Base-by-base conservation (phyloP, 768 basidiomycete species). In the Artomyces pyxidatus region DNA sequence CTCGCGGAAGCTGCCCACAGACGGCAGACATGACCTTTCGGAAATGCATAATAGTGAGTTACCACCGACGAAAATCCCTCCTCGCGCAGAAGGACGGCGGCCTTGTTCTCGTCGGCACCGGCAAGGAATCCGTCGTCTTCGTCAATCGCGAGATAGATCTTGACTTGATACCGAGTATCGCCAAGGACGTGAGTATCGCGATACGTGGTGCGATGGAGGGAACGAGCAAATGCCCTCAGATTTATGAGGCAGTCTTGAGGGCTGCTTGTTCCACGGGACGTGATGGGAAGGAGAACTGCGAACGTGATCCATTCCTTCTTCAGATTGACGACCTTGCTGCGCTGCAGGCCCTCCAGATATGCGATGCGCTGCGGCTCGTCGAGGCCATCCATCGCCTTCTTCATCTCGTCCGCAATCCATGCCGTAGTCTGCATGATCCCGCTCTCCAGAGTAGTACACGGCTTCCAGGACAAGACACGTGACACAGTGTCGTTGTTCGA, bases 231-330 rank as follows among this genome's bases (percentile, higher is more conserved):
- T 0, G 10, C 37, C 3, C 45, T 22, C 5, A 82, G 70, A 29
- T 72, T 65, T 3, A 58, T 52, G 6, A 80, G 62, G 48, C 78
- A 80, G 30, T 66, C 57, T 0, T 53, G 49, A 0, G 69, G 69
- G 4, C 60, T 51, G 2, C 50, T 26, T 0, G 60, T 59, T 4
- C 75, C 72, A 1, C 73, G 68, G 7, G 79, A 81, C 0, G 80
- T 81, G 55, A 82, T 70, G 2, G 80, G 80, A 7, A 82, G 71
- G 3, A 81, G 65, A 37, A 81, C 66, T 1, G 73, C 80, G 54
- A 80, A 77, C 6, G 61, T 68, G 45, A 68, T 63, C 2, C 59
- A 60, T 21, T 62, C 59, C 0, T 59, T 48, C 6, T 59, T 53
- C 7, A 80, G 62, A 39, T 69, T 48, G 23, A 78, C 50, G 8